Evolutionary conservation across 1,284 basidiomycete species (phyloP).

Genomic region (Cryptococcus deneoformans): DNA sequence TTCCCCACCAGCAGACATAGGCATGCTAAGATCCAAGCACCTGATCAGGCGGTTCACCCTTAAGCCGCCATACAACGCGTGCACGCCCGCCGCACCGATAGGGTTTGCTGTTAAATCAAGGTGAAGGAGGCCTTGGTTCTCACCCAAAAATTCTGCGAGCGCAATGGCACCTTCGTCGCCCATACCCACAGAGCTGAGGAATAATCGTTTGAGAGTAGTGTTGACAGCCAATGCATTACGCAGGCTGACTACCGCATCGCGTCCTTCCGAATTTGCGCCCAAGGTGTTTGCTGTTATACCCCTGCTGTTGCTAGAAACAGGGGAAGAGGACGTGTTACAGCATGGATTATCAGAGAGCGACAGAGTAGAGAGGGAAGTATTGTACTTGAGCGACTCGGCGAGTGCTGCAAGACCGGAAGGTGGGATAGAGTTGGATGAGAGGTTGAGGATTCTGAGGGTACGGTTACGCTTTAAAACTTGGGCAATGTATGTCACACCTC

Average conservation of each 20-base stretch:
- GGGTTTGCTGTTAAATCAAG: constrained; percentile 77
- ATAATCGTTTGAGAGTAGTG: constrained; percentile 85
- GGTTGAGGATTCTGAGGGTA: constrained; percentile 88
- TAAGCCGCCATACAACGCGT: constrained; percentile 83
- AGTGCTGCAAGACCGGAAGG: constrained; percentile 72
- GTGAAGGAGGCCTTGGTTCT: constrained; percentile 80
- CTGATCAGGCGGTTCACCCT: constrained; percentile 79
- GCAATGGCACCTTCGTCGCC: constrained; percentile 86
- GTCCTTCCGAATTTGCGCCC: constrained; percentile 35
- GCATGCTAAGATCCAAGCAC: constrained; percentile 91
- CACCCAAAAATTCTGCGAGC: constrained; percentile 92
- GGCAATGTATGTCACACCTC: constrained; percentile 81
- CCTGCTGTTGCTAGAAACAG: no score
- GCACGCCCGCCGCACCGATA: constrained; percentile 84
- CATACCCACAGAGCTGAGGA: constrained; percentile 80
- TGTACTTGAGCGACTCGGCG: constrained; percentile 95
- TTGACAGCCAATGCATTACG: constrained; percentile 92
- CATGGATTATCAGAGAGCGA: constrained; percentile 94
- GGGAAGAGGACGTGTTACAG: constrained; percentile 66
- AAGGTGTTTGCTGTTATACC: background rate
- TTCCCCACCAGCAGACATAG: constrained; percentile 53
- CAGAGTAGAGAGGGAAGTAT: constrained; percentile 87
- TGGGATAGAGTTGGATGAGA: constrained; percentile 92
- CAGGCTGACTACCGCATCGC: constrained; percentile 82
- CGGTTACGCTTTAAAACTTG: constrained; percentile 95